Evolutionary conservation across 1,284 basidiomycete genomes (phyloP).

Genomic region (Phlebopus sp.): DNA sequence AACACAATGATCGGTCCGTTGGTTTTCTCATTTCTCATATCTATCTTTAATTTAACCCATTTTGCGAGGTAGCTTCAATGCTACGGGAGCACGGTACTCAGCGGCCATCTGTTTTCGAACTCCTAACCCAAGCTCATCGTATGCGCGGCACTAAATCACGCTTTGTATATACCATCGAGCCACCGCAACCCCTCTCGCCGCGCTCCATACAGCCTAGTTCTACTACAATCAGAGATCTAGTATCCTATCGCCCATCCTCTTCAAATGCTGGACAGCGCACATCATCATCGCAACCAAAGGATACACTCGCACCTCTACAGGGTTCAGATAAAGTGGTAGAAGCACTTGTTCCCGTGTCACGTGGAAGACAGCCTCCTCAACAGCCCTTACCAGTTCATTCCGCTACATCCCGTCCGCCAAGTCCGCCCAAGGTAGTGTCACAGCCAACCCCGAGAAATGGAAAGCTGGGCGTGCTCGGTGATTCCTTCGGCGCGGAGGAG

Average conservation of each 20-base stretch:
- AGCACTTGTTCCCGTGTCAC: constrained; percentile 74
- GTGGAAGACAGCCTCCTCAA: constrained; percentile 57
- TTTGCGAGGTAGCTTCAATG: constrained; percentile 67
- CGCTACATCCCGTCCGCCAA: constrained; percentile 36
- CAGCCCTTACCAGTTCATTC: constrained; percentile 29
- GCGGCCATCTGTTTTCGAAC: constrained; percentile 79
- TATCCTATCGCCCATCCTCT: constrained; percentile 37
- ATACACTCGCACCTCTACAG: constrained; percentile 46
- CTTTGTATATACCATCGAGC: constrained; percentile 62
- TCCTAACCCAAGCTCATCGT: constrained; percentile 72
- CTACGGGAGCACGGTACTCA: constrained; percentile 83
- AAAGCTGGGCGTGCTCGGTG: constrained; percentile 39
- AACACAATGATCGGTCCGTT: constrained; percentile 82
- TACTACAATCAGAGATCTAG: constrained; percentile 33
- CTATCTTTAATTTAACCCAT: constrained; percentile 10
- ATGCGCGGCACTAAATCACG: constrained; percentile 82
- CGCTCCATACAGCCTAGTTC: constrained; percentile 33
- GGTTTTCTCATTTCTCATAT: constrained; percentile 5
- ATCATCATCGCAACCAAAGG: constrained; percentile 16
- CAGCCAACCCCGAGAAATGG: constrained; percentile 19
- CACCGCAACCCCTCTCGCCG: constrained; percentile 47
- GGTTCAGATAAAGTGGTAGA: constrained; percentile 72
- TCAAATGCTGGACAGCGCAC: constrained; percentile 23
- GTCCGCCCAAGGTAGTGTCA: constrained; percentile 34
- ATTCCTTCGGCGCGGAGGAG: constrained; percentile 46